Evolutionary conservation across 208 protist genomes (phyloP), one percentile per base, ranked within the genome.

Genomic region (Lotmaria passim): DNA sequence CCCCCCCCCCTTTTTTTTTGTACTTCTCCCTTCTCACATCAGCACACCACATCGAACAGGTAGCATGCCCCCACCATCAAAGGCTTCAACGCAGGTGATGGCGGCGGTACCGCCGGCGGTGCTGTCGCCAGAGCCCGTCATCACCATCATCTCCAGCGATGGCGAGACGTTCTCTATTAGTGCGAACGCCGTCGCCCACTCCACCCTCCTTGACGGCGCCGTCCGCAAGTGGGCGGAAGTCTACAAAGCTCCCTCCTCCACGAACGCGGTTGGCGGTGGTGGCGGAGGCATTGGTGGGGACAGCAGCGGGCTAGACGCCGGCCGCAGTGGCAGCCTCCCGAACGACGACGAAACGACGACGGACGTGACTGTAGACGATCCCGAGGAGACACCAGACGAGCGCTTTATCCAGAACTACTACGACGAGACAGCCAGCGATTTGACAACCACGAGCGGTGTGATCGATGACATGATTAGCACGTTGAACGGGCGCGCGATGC

Each of bases 111-210:
- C 72, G 44, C 19, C 30, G 7, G 41, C 64, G 31, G 48, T 31
- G 12, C 48, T 31, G 12, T 41, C 57, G 41, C 11, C 12, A 7
- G 56, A 60, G 28, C 79, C 82, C 17, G 36, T 50, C 58, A 90
- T 93, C 50, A 81, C 79, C 57, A 86, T 94, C 60, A 68, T 89
- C 50, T 83, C 80, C 8, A 79, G 78, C 51, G 86, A 91, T 31
- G 89, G 89, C 24, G 75, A 71, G 11, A 63, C 67, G 23, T 82
- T 91, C 46, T 71, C 63, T 7, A 24, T 94, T 23, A 74, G 75
- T 17, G 75, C 78, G 17, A 55, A 80, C 41, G 78, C 78, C 56
- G 76, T 78, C 12, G 69, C 44, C 24, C 78, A 85, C 72, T 91
- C 85, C 6, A 58, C 52, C 31, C 65, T 94, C 39, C 57, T 94